Conservation (phyloP, 257 asterid species). For the Verbena officinalis region DNA sequence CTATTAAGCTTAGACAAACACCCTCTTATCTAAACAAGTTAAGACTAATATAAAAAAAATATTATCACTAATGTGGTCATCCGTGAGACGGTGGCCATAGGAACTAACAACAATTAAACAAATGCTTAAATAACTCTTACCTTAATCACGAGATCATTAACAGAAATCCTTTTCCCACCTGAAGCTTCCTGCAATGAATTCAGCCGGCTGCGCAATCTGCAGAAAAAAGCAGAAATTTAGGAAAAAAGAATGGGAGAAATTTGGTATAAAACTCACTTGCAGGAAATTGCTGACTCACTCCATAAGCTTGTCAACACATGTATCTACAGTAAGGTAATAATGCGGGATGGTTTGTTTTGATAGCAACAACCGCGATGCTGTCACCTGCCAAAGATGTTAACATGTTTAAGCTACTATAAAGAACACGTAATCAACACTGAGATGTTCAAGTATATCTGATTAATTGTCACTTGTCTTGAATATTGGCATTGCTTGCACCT, state of each 20-base stretch:
- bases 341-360: conserved; percentile 98
- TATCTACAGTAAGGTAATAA: conserved; percentile 90
- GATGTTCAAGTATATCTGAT: too few relatives aligned
- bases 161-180: conserved; percentile 89
- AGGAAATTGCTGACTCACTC: conserved; percentile 65
- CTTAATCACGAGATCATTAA: conserved; percentile 96
- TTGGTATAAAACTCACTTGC: conserved; percentile 15
- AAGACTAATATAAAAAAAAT: not conserved
- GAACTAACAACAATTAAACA: not conserved
- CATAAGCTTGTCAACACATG: conserved; percentile 95
- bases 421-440: not conserved
- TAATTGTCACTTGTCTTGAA: too few relatives aligned
- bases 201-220: conserved; percentile 80
- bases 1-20: too few relatives aligned
- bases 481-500: too few relatives aligned
- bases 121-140: conserved; percentile 31
- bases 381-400: conserved; percentile 56
- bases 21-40: conserved; percentile 1
- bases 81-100: not conserved
- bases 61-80: not conserved
- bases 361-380: conserved; percentile 83
- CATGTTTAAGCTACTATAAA: conserved; percentile 25
- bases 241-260: conserved; percentile 22
- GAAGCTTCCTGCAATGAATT: conserved; percentile 92
- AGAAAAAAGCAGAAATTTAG: conserved; percentile 21